Evolutionary conservation across 495 filamentous ascomycete species (phyloP).

Genomic region (Barbatosphaeria neglecta): DNA sequence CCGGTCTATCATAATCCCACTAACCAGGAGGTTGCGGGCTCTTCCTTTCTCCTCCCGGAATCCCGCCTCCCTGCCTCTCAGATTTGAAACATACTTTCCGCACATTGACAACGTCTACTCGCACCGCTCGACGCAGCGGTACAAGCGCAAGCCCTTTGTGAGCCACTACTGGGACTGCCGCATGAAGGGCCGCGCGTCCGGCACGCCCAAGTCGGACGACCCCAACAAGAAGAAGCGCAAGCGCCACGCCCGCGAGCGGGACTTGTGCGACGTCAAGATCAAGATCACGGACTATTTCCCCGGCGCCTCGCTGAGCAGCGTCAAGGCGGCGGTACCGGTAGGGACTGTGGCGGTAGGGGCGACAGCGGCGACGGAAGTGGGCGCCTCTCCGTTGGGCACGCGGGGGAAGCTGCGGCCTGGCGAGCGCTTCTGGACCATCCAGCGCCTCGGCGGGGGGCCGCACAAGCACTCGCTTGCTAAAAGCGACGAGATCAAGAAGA

Average conservation of each 20-base stretch:
- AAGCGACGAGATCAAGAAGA: conserved; percentile 80
- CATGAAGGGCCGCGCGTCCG: conserved; percentile 72
- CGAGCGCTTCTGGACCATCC: conserved; percentile 56
- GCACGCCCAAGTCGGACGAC: conserved; percentile 74
- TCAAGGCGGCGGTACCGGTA: conserved; percentile 16
- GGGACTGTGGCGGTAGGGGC: conserved; percentile 7
- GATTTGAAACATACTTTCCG: conserved; percentile 80
- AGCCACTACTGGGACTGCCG: conserved; percentile 89
- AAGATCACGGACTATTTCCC: conserved; percentile 80
- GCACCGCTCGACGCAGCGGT: conserved; percentile 74
- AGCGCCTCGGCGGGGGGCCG: conserved; percentile 61
- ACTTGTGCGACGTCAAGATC: conserved; percentile 85
- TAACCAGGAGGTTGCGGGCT: too few species aligned
- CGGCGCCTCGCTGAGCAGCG: conserved; percentile 27
- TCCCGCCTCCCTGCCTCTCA: conserved; percentile 23
- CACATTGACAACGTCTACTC: conserved; percentile 90
- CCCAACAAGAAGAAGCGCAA: conserved; percentile 86
- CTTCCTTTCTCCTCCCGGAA: neutral
- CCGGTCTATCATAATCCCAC: neutral
- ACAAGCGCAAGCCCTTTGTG: conserved; percentile 74
- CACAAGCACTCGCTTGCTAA: conserved; percentile 70
- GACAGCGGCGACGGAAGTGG: conserved; percentile 6
- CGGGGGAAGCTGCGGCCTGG: conserved; percentile 29
- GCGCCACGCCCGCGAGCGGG: conserved; percentile 59
- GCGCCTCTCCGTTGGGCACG: too few species aligned